Evolutionary conservation across 495 filamentous ascomycete genomes (phyloP).

Genomic region (Beverwykella pulmonaria): DNA sequence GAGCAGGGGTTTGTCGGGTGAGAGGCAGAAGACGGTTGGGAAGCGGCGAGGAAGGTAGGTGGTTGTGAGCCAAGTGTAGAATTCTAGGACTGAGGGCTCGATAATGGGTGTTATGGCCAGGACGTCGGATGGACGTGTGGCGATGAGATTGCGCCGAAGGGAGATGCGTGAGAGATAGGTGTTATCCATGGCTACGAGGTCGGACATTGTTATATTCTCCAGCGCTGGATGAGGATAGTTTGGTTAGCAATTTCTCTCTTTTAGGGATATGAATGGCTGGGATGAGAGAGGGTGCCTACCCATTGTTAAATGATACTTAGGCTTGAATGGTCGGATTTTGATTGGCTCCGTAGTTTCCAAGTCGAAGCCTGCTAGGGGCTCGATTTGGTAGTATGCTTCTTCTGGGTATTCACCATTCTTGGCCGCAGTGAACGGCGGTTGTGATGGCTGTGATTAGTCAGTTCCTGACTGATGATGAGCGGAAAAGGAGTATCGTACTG

Average conservation of each 20-base stretch:
- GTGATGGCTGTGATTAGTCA: not conserved
- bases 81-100: slow-evolving; percentile 59
- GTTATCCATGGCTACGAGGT: slow-evolving; percentile 68
- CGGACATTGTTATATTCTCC: slow-evolving; percentile 56
- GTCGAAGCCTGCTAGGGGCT: slow-evolving; percentile 61
- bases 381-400: slow-evolving; percentile 48
- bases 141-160: slow-evolving; percentile 56
- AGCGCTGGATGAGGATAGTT: slow-evolving; percentile 46
- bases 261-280: not conserved
- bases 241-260: not conserved
- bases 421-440: not conserved
- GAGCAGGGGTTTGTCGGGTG: slow-evolving; percentile 21
- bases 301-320: slow-evolving; percentile 74
- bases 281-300: slow-evolving; percentile 47
- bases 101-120: slow-evolving; percentile 50
- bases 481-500: not conserved
- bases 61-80: slow-evolving; percentile 65
- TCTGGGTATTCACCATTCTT: slow-evolving; percentile 7
- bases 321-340: slow-evolving; percentile 68
- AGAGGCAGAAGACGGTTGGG: slow-evolving; percentile 62
- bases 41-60: slow-evolving; percentile 69
- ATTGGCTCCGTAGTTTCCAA: slow-evolving; percentile 62
- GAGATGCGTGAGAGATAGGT: slow-evolving; percentile 62
- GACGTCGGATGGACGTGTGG: slow-evolving; percentile 50
- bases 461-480: not conserved